Evolutionary conservation across 306 rosid species (phyloP).

Genomic region (Vicia sativa): DNA sequence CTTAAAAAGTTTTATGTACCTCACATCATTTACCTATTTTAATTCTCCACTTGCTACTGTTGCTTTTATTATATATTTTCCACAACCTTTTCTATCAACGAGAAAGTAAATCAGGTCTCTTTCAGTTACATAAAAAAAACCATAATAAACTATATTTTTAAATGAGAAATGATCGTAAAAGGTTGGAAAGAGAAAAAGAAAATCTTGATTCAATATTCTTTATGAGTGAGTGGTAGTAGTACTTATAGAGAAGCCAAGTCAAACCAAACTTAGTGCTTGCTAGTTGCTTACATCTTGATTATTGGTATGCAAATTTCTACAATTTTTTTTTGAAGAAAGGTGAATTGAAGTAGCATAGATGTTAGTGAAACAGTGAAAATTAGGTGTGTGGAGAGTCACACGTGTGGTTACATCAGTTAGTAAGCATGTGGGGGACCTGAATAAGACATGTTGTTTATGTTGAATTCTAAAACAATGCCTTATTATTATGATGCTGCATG

Average conservation of each 20-base stretch:
- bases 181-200: background rate
- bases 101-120: conserved; percentile 42
- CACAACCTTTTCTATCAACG: conserved; percentile 41
- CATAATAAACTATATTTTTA: conserved; percentile 7
- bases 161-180: no score
- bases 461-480: conserved; percentile 30
- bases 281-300: conserved; percentile 23
- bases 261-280: conserved; percentile 43
- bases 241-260: conserved; percentile 54
- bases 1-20: conserved; percentile 30
- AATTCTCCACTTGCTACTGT: conserved; percentile 40
- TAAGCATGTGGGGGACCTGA: conserved; percentile 48
- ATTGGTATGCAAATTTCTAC: conserved; percentile 35
- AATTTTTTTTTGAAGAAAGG: conserved; percentile 3
- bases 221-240: conserved; percentile 1
- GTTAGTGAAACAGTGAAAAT: conserved; percentile 28
- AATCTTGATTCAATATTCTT: background rate
- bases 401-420: conserved; percentile 46
- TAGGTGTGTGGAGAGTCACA: conserved; percentile 34
- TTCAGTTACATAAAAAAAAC: conserved; percentile 42
- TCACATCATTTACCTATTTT: conserved; percentile 45
- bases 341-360: conserved; percentile 17
- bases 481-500: background rate
- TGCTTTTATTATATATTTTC: conserved; percentile 31
- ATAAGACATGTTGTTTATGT: conserved; percentile 30